Percentiles rank a stretch among this genome's conserved stretches.
phyloP scores from a whole-genome alignment of 352 stramenopile genomes.

The Phytophthora europaea region DNA sequence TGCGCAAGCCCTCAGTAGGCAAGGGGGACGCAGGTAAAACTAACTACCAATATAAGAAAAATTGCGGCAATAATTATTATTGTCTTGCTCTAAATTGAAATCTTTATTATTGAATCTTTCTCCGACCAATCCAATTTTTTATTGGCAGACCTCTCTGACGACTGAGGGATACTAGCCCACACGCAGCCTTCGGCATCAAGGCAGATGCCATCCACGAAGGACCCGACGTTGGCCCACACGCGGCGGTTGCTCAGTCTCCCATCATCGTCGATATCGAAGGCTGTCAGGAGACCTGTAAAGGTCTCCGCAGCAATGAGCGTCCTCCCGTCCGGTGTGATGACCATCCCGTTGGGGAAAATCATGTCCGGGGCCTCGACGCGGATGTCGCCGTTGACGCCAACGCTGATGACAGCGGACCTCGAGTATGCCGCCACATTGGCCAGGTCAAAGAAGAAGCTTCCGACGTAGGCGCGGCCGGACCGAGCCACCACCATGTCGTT shows the following conservation, averaged over 20 bases:
- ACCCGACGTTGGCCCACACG: constrained; percentile 60
- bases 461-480: constrained; percentile 52
- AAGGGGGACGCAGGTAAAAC: too few relatives aligned
- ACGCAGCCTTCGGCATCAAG: constrained; percentile 77
- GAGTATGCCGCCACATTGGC: constrained; percentile 34
- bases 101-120: too few relatives aligned
- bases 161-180: constrained; percentile 57
- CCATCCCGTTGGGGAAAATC: constrained; percentile 71
- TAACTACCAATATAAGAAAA: too few relatives aligned
- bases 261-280: constrained; percentile 58
- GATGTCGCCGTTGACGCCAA: constrained; percentile 46
- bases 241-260: constrained; percentile 58
- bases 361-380: constrained; percentile 59
- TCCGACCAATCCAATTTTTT: too few relatives aligned
- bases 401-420: constrained; percentile 61
- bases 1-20: too few relatives aligned
- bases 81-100: too few relatives aligned
- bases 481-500: constrained; percentile 68
- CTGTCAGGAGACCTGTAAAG: constrained; percentile 55
- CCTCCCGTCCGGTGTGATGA: constrained; percentile 76
- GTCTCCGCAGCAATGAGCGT: constrained; percentile 74
- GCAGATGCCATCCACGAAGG: constrained; percentile 63
- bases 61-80: too few relatives aligned
- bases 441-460: constrained; percentile 70
- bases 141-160: too few relatives aligned